Evolutionary conservation across 805 yeast species (phyloP), one percentile per base, ranked within the genome.

Genomic region (Danielozyma ontarioensis): DNA sequence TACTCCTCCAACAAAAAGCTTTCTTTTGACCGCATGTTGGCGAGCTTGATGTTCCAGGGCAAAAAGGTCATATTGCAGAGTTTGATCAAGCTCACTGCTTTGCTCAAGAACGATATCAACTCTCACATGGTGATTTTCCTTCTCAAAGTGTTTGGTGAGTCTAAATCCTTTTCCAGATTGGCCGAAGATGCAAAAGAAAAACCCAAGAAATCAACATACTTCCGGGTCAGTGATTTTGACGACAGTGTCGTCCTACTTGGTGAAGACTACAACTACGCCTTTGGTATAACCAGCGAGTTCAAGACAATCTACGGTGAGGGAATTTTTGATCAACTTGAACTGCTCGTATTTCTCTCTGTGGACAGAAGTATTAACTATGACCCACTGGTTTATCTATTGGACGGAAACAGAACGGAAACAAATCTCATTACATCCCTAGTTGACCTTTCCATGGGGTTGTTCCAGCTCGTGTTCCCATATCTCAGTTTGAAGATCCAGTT

Each of bases 401-500:
- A 49, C 7, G 41, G 42, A 13, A 57, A 61, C 36, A 57, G 66
- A 1, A 21, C 36, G 6, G 33, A 67, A 1, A 37, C 64, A 0
- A 45, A 42, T 16, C 45, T 67, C 16, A 36, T 53, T 3, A 61
- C 68, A 0, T 53, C 67, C 3, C 51, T 84, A 3, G 72, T 87
- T n/a, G 96, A 90, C 57, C 52, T 73, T 2, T 80, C 96, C 0
- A 78, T 90, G 48, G 87, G 82, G 39, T 66, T 89, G 2, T 85
- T 88, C 50, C 76, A 84, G 4, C 50, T 72, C 6, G 68, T 83
- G 1, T 82, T 90, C 42, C 85, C 94, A 0, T 64, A 69, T 37
- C 71, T 90, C 44, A 76, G 89, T 5, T 59, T 76, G 4, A 84
- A 86, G 40, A 83, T 93, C 33, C 97, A 90, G 49, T 80, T 82